Conservation (phyloP, 2,329 filamentous ascomycete species). For the Neonectria coccinea region DNA sequence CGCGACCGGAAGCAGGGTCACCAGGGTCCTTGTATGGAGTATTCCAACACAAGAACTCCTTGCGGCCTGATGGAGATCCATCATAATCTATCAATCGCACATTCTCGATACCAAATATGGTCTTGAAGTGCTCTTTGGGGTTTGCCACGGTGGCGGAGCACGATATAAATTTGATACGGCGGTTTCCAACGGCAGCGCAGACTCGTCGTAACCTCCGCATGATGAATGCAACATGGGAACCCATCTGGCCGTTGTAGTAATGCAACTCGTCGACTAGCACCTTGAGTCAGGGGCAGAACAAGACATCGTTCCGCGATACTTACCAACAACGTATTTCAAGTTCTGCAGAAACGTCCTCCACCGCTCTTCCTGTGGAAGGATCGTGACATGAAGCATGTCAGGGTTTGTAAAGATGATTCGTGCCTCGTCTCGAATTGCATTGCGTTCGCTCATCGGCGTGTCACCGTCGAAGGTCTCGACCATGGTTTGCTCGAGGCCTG, state of each 20-base stretch:
- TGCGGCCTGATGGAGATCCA: conserved; percentile 87
- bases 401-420: conserved; percentile 97
- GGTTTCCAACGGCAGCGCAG: conserved; percentile 90
- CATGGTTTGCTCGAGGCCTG: conserved; percentile 77
- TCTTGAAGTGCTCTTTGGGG: conserved; percentile 89
- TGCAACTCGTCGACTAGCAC: conserved; percentile 82
- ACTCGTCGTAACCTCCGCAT: conserved; percentile 90
- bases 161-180: conserved; percentile 87
- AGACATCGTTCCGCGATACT: conserved; percentile 34
- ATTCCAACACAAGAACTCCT: conserved; percentile 98
- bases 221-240: conserved; percentile 92
- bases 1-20: conserved; percentile 87
- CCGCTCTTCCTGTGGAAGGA: conserved; percentile 88
- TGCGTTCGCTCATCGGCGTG: conserved; percentile 83
- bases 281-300: conserved; percentile 21
- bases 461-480: conserved; percentile 98
- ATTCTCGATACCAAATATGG: conserved; percentile 89
- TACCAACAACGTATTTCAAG: conserved; percentile 84
- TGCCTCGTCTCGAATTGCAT: conserved; percentile 85
- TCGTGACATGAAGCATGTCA: conserved; percentile 96
- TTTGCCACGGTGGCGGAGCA: conserved; percentile 98
- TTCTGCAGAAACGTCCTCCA: conserved; percentile 93
- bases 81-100: conserved; percentile 89
- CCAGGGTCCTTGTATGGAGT: conserved; percentile 91
- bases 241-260: conserved; percentile 95